These are phyloP conservation scores for Suillus bovinus DNA, from an alignment of 768 basidiomycete genomes.

Conservation along the genomic window DNA sequence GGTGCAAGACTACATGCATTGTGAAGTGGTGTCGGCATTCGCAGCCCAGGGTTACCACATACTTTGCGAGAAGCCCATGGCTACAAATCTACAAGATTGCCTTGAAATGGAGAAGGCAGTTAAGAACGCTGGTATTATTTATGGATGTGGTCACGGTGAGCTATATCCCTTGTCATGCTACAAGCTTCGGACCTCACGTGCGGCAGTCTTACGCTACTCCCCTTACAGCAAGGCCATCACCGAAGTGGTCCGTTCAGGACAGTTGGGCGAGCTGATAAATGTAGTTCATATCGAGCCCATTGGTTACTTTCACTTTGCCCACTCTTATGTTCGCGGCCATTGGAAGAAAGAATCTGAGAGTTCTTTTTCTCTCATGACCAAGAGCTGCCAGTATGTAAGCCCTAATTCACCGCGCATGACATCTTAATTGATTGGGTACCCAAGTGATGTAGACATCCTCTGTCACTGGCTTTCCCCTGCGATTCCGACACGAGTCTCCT, in stretches of 20 bases:
- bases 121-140: slow-evolving; percentile 68
- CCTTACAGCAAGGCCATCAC: slow-evolving; percentile 76
- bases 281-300: slow-evolving; percentile 84
- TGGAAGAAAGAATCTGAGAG: slow-evolving; percentile 72
- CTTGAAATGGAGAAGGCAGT: slow-evolving; percentile 73
- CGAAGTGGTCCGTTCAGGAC: slow-evolving; percentile 66
- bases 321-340: slow-evolving; percentile 84
- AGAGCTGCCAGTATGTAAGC: slow-evolving; percentile 83
- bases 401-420: slow-evolving; percentile 2
- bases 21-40: slow-evolving; percentile 72
- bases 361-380: slow-evolving; percentile 85
- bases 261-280: slow-evolving; percentile 78
- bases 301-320: slow-evolving; percentile 86
- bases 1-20: slow-evolving; percentile 81
- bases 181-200: background rate
- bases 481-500: slow-evolving; percentile 68
- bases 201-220: slow-evolving; percentile 80
- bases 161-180: background rate
- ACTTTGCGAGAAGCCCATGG: slow-evolving; percentile 93
- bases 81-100: slow-evolving; percentile 71
- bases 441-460: slow-evolving; percentile 82
- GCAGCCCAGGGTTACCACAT: slow-evolving; percentile 84
- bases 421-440: slow-evolving; percentile 8
- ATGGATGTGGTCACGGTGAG: slow-evolving; percentile 86
- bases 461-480: slow-evolving; percentile 75